Evolutionary conservation across 2,329 filamentous ascomycete species (phyloP).

Genomic region (Ascochyta lentis): DNA sequence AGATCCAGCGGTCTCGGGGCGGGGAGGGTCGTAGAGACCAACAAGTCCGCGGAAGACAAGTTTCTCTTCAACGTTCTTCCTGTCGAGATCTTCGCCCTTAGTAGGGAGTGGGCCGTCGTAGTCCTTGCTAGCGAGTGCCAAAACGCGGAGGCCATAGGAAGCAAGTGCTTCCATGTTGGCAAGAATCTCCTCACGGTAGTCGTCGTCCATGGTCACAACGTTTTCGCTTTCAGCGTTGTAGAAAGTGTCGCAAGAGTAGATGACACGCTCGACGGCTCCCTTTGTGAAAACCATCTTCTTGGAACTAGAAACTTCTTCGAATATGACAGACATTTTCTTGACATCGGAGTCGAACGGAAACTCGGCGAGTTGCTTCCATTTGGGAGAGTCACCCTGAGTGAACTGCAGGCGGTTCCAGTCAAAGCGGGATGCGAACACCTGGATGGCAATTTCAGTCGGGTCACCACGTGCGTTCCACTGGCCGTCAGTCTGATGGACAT

Average conservation of each 20-base stretch:
- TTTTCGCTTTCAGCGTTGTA: constrained; percentile 59
- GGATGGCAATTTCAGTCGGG: constrained; percentile 73
- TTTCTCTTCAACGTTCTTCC: constrained; percentile 68
- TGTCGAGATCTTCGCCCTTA: constrained; percentile 56
- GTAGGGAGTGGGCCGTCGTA: constrained; percentile 51
- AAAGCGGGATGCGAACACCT: constrained; percentile 76
- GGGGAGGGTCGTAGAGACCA: constrained; percentile 84
- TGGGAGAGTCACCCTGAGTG: constrained; percentile 34
- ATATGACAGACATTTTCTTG: constrained; percentile 78
- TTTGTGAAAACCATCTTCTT: constrained; percentile 64
- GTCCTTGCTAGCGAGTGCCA: constrained; percentile 66
- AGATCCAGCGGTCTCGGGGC: constrained; percentile 72
- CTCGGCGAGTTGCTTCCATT: constrained; percentile 60
- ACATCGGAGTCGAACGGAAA: constrained; percentile 76
- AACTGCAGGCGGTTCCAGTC: constrained; percentile 61
- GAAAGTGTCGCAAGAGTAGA: constrained; percentile 56
- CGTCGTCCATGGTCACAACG: constrained; percentile 55
- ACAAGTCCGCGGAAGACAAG: constrained; percentile 78
- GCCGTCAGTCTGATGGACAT: constrained; percentile 53
- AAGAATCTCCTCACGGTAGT: constrained; percentile 63
- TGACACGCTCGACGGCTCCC: constrained; percentile 71
- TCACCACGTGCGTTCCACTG: constrained; percentile 46
- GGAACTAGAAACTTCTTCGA: constrained; percentile 48
- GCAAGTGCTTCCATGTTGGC: constrained; percentile 72
- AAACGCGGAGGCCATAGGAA: constrained; percentile 70